Conservation (phyloP, 805 yeast genomes). For the Cyberlindnera xishuangbannaensis region DNA sequence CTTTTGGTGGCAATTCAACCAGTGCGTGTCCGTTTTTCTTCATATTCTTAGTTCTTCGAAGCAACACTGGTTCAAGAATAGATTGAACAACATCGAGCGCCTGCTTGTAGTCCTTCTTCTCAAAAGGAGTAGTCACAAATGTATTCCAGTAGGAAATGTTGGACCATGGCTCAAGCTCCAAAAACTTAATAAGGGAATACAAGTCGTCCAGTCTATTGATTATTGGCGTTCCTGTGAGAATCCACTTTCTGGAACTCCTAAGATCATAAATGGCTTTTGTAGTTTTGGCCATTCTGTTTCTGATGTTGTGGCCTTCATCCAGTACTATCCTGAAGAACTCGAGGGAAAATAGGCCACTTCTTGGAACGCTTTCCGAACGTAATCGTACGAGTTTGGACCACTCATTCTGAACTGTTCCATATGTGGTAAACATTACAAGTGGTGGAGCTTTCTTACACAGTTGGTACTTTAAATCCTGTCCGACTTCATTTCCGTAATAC, state of each 20-base stretch:
- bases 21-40: conserved; percentile 70
- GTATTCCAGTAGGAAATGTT: conserved; percentile 82
- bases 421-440: conserved; percentile 72
- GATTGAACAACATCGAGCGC: conserved; percentile 84
- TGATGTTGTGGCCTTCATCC: conserved; percentile 88
- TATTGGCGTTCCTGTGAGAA: conserved; percentile 89
- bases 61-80: conserved; percentile 72
- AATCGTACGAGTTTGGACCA: conserved; percentile 40
- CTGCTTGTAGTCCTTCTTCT: conserved; percentile 58
- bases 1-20: conserved; percentile 73
- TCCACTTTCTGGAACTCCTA: conserved; percentile 68
- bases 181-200: conserved; percentile 66
- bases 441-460: conserved; percentile 51
- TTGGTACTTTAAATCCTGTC: conserved; percentile 38
- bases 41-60: conserved; percentile 85
- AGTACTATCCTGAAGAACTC: conserved; percentile 70
- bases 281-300: conserved; percentile 73
- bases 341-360: conserved; percentile 60
- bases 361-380: conserved; percentile 15
- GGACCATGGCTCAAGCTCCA: conserved; percentile 86
- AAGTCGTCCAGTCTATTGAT: conserved; percentile 84
- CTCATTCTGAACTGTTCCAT: conserved; percentile 81
- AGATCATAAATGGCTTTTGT: conserved; percentile 71
- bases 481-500: conserved; percentile 69
- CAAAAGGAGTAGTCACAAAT: conserved; percentile 79